Evolutionary conservation across 352 stramenopile species (phyloP).

Genomic region (Globisporangium takayamanum): DNA sequence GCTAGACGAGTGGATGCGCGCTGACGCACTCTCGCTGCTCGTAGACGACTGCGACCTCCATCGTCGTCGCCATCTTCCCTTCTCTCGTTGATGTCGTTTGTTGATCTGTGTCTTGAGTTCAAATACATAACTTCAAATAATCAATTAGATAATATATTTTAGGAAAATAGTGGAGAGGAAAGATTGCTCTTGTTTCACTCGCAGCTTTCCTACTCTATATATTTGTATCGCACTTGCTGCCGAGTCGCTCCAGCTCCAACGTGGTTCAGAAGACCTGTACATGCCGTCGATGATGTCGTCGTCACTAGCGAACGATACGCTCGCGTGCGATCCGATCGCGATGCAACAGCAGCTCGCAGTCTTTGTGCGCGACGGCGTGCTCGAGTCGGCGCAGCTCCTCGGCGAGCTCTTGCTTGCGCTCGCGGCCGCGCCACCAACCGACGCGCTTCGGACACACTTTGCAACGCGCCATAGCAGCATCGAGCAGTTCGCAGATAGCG

Average conservation of each 20-base stretch:
- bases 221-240: too few relatives aligned
- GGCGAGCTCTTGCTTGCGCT: slow-evolving; percentile 54
- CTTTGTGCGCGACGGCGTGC: slow-evolving; percentile 39
- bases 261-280: background rate
- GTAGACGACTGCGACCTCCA: slow-evolving; percentile 49
- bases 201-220: too few relatives aligned
- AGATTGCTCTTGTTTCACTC: too few relatives aligned
- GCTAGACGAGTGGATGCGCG: background rate
- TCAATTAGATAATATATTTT: too few relatives aligned
- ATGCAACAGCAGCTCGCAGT: slow-evolving; percentile 60
- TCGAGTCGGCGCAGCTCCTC: slow-evolving; percentile 58
- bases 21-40: slow-evolving; percentile 45
- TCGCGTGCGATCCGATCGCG: slow-evolving; percentile 26
- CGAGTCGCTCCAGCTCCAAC: too few relatives aligned
- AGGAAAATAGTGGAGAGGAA: too few relatives aligned
- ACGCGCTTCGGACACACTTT: slow-evolving; percentile 1
- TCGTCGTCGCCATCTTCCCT: background rate
- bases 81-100: background rate
- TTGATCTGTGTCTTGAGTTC: background rate
- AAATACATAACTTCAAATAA: too few relatives aligned
- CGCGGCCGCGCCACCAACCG: slow-evolving; percentile 21
- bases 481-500: too few relatives aligned
- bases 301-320: background rate
- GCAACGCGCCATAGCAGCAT: background rate
- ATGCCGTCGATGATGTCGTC: background rate